These are phyloP conservation scores for Hypoxylon crocopeplum DNA, from an alignment of 495 filamentous ascomycete genomes.

Conservation along the genomic window DNA sequence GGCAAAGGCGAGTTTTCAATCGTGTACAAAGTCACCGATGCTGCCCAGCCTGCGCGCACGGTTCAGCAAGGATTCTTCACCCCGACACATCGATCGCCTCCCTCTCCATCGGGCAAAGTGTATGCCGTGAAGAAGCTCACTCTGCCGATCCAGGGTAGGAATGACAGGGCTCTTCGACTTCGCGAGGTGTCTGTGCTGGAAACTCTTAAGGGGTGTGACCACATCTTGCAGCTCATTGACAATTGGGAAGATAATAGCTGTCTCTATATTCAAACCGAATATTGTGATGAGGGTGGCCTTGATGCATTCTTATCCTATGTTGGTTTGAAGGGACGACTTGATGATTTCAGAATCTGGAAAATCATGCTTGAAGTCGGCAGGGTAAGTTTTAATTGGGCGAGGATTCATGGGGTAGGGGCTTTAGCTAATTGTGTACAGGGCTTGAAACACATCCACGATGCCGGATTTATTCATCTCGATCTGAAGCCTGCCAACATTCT, in stretches of 20 bases:
- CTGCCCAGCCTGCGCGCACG: slow-evolving; percentile 32
- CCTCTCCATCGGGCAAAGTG: slow-evolving; percentile 54
- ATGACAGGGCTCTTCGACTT: slow-evolving; percentile 78
- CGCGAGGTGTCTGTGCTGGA: slow-evolving; percentile 81
- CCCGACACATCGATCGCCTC: slow-evolving; percentile 51
- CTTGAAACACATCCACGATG: slow-evolving; percentile 83
- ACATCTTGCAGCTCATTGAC: slow-evolving; percentile 80
- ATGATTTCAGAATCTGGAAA: slow-evolving; percentile 99
- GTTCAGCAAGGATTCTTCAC: slow-evolving; percentile 33
- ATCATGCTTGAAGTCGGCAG: slow-evolving; percentile 82
- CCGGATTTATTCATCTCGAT: slow-evolving; percentile 90
- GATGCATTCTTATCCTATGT: slow-evolving; percentile 79
- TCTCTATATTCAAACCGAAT: slow-evolving; percentile 97
- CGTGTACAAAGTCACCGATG: slow-evolving; percentile 78
- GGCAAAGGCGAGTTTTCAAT: slow-evolving; percentile 92
- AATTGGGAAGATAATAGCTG: slow-evolving; percentile 82
- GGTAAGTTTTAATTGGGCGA: slow-evolving; percentile 56
- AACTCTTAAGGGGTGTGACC: slow-evolving; percentile 73
- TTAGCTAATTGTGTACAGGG: slow-evolving; percentile 61
- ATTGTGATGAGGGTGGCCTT: slow-evolving; percentile 89
- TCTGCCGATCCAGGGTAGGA: slow-evolving; percentile 73
- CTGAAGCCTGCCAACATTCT: slow-evolving; percentile 95
- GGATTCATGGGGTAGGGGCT: neutral
- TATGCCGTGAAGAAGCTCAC: slow-evolving; percentile 95
- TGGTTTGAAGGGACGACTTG: slow-evolving; percentile 82